phyloP scores from a whole-genome alignment of 805 yeast genomes.

The Candida bentonensis region DNA sequence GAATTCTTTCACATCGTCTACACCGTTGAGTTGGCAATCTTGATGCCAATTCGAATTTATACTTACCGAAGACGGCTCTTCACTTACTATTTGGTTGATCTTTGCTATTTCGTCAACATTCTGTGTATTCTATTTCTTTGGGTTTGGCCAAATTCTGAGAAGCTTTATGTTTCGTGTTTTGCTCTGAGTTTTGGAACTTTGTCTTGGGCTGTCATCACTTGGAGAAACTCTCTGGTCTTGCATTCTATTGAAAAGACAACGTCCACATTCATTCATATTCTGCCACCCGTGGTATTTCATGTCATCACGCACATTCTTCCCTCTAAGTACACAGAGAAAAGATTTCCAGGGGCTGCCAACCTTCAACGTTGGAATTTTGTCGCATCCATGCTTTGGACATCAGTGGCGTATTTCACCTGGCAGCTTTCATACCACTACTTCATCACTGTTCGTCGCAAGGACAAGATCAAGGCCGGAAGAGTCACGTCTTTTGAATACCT shows the following conservation, averaged over 20 bases:
- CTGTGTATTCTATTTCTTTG: conserved; percentile 61
- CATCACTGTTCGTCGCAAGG: conserved; percentile 67
- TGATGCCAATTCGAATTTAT: conserved; percentile 77
- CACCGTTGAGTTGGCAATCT: conserved; percentile 39
- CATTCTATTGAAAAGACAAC: conserved; percentile 91
- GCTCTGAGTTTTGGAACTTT: conserved; percentile 81
- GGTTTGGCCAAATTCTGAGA: conserved; percentile 62
- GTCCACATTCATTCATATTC: conserved; percentile 74
- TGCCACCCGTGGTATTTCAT: conserved; percentile 82
- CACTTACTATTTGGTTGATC: conserved; percentile 82
- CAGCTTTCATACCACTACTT: conserved; percentile 83
- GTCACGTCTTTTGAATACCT: conserved; percentile 80
- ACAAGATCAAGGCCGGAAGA: conserved; percentile 72
- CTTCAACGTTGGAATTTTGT: conserved; percentile 59
- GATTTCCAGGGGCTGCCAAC: conserved; percentile 74
- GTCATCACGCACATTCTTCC: conserved; percentile 72
- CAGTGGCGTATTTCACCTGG: conserved; percentile 76
- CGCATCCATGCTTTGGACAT: conserved; percentile 62
- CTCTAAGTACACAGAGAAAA: conserved; percentile 29
- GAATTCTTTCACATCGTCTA: conserved; percentile 64
- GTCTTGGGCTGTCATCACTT: conserved; percentile 85
- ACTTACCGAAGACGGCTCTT: conserved; percentile 66
- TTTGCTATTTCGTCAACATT: conserved; percentile 81
- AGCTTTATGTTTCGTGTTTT: conserved; percentile 69
- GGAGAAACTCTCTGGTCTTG: conserved; percentile 87